phyloP scores from a whole-genome alignment of 805 yeast genomes.

The Metschnikowia matae region DNA sequence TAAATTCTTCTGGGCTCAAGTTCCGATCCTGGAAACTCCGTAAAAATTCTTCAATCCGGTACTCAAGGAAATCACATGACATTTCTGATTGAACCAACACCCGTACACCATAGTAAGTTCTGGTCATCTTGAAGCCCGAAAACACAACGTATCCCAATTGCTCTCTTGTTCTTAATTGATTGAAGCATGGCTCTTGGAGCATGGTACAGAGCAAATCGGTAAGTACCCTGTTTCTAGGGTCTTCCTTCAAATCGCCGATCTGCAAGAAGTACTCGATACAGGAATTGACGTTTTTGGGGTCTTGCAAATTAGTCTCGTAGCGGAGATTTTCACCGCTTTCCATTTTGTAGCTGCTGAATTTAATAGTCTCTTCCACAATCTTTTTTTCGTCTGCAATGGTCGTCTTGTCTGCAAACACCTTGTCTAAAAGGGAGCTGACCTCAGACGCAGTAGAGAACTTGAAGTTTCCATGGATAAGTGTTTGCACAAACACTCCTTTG shows the following conservation, averaged over 20 bases:
- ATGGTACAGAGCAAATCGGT: slow-evolving; percentile 69
- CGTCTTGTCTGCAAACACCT: slow-evolving; percentile 23
- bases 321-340: slow-evolving; percentile 38
- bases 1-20: slow-evolving; percentile 40
- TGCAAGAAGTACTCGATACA: slow-evolving; percentile 78
- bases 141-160: slow-evolving; percentile 94
- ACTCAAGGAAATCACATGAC: slow-evolving; percentile 66
- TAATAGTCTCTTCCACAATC: slow-evolving; percentile 13
- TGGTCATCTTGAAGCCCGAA: slow-evolving; percentile 62
- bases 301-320: slow-evolving; percentile 51
- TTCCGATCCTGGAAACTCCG: slow-evolving; percentile 37
- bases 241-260: slow-evolving; percentile 39
- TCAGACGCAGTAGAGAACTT: slow-evolving; percentile 49
- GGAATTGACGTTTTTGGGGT: slow-evolving; percentile 71
- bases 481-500: slow-evolving; percentile 62
- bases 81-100: slow-evolving; percentile 82
- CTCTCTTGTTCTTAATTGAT: slow-evolving; percentile 86
- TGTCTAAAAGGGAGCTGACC: slow-evolving; percentile 42
- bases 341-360: slow-evolving; percentile 38
- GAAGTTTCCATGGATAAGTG: slow-evolving; percentile 74
- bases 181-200: slow-evolving; percentile 82
- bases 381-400: slow-evolving; percentile 19
- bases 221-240: slow-evolving; percentile 38
- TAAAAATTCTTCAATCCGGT: slow-evolving; percentile 69
- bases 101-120: slow-evolving; percentile 71